phyloP scores from a whole-genome alignment of 1,284 basidiomycete genomes.

The Austropuccinia psidii region DNA sequence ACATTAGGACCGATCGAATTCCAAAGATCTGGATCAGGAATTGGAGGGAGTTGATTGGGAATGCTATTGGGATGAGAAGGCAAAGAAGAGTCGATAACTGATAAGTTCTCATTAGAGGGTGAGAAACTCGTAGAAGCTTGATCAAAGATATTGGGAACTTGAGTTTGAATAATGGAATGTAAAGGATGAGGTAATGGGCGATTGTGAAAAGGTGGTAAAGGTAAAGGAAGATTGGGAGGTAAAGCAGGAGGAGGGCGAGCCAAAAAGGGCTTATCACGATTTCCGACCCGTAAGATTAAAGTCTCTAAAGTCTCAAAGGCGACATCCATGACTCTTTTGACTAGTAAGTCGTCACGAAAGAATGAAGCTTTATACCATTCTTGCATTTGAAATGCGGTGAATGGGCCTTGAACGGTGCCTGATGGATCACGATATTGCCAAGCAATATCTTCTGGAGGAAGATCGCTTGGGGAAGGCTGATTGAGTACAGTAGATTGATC shows the following conservation, averaged over 20 bases:
- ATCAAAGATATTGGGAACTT: background rate
- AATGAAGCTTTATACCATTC: conserved; percentile 34
- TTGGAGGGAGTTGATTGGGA: background rate
- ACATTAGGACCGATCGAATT: background rate
- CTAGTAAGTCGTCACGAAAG: conserved; percentile 34
- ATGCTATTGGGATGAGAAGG: background rate
- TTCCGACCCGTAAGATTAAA: conserved; percentile 45
- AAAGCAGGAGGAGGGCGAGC: conserved; percentile 22
- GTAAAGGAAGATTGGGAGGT: conserved; percentile 32
- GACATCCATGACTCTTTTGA: conserved; percentile 44
- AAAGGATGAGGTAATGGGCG: background rate
- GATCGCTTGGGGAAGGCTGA: background rate
- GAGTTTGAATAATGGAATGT: background rate
- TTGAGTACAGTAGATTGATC: too few species aligned
- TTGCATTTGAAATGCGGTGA: conserved; percentile 35
- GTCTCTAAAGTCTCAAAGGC: conserved; percentile 48
- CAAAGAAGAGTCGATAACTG: conserved; percentile 17
- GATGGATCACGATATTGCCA: conserved; percentile 35
- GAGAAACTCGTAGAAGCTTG: conserved; percentile 3
- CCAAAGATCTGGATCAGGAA: conserved; percentile 19
- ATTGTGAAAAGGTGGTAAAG: background rate
- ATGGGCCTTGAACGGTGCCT: conserved; percentile 31
- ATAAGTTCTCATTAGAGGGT: background rate
- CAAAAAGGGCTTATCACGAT: conserved; percentile 48
- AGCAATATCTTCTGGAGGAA: conserved; percentile 25